These are phyloP conservation scores for Tylopilus sp. DNA, from an alignment of 1,284 basidiomycete species.

Conservation along the genomic window DNA sequence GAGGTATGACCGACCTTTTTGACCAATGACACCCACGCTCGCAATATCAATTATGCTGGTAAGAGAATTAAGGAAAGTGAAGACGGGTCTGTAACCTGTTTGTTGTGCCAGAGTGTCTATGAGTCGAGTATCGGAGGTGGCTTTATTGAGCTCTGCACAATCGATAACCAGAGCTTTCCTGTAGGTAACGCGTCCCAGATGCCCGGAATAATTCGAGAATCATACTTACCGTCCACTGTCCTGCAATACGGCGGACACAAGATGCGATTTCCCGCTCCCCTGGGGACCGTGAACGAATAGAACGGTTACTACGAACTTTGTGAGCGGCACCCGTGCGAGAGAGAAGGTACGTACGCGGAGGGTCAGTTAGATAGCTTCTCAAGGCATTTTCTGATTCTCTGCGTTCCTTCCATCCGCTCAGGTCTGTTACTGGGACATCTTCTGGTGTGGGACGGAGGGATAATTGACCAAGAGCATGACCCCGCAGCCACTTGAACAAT, in stretches of 20 bases:
- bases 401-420: conserved; percentile 77
- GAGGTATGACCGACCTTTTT: conserved; percentile 60
- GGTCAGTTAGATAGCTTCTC: conserved; percentile 67
- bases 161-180: conserved; percentile 79
- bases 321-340: not conserved
- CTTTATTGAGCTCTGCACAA: conserved; percentile 72
- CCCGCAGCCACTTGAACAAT: conserved; percentile 64
- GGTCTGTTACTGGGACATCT: conserved; percentile 14
- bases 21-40: conserved; percentile 88
- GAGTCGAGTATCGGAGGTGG: conserved; percentile 69
- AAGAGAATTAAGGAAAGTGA: conserved; percentile 84
- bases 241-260: conserved; percentile 63
- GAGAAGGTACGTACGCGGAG: conserved; percentile 50
- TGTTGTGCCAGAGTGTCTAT: conserved; percentile 71
- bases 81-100: conserved; percentile 89
- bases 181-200: conserved; percentile 2
- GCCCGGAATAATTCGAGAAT: not conserved
- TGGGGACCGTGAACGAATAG: conserved; percentile 89
- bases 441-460: conserved; percentile 28
- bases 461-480: conserved; percentile 52
- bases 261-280: conserved; percentile 82
- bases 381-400: conserved; percentile 71
- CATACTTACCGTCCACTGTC: conserved; percentile 54
- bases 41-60: conserved; percentile 91
- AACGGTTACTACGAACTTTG: conserved; percentile 48